Percentiles rank a stretch among this genome's conserved stretches.
phyloP scores from a whole-genome alignment of 2,329 filamentous ascomycete species.

The Zymoseptoria ardabiliae region DNA sequence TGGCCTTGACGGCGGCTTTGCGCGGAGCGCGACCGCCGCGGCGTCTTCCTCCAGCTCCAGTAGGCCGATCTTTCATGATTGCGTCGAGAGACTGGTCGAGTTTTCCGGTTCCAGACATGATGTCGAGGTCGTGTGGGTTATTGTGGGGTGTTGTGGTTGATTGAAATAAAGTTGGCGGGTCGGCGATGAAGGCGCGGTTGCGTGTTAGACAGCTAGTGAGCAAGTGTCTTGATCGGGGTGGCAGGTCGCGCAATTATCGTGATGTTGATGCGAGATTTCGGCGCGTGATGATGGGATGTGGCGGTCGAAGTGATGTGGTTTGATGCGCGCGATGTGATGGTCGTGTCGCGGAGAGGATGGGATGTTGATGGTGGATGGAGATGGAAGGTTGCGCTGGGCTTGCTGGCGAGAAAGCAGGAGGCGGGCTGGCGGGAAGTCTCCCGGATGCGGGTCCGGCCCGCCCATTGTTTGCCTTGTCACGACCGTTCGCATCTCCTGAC shows the following conservation, averaged over 20 bases:
- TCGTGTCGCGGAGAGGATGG: neutral
- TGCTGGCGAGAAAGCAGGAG: neutral
- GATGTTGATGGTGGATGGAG: neutral
- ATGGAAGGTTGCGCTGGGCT: neutral
- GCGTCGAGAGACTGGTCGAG: conserved; percentile 96
- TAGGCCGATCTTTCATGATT: conserved; percentile 71
- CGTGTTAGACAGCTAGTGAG: neutral
- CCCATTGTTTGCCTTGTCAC: neutral
- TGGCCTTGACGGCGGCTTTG: conserved; percentile 41
- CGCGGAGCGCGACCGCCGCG: conserved; percentile 39
- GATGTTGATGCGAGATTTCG: neutral
- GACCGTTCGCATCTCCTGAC: neutral
- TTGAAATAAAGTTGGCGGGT: neutral
- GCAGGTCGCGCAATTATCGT: neutral
- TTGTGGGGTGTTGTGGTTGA: neutral
- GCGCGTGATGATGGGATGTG: neutral
- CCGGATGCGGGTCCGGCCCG: too few relatives aligned
- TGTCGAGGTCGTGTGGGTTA: conserved; percentile 7
- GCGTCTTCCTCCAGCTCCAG: conserved; percentile 40
- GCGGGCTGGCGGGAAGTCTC: neutral
- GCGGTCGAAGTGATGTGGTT: neutral
- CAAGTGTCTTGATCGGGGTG: neutral
- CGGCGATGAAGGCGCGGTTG: neutral
- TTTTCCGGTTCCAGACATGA: conserved; percentile 73
- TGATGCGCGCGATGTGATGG: neutral